A percentile compares a stretch with the other conserved stretches of the same genome.
These are phyloP conservation scores for Umbelopsis isabellina DNA, from an alignment of 192 early-diverging fungal species.

Conservation along the genomic window DNA sequence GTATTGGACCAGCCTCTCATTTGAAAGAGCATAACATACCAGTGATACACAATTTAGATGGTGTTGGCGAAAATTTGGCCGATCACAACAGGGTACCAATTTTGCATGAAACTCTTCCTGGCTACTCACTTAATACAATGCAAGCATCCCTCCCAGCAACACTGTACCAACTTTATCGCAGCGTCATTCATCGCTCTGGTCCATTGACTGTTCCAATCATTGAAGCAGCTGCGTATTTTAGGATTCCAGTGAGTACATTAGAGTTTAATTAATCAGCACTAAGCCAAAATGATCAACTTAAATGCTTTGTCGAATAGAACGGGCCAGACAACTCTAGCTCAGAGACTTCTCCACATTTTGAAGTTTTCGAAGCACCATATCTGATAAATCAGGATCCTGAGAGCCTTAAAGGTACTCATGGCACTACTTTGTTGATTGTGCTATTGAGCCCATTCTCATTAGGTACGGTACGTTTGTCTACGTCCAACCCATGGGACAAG, in stretches of 20 bases:
- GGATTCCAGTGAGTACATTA: background rate
- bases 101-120: background rate
- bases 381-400: conserved; percentile 8
- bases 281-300: too few species aligned
- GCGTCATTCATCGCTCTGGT: background rate
- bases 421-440: background rate
- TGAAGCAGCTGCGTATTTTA: background rate
- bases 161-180: background rate
- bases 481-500: background rate
- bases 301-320: background rate
- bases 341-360: background rate
- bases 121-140: background rate
- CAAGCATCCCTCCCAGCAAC: background rate
- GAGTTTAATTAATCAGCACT: too few species aligned
- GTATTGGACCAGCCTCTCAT: background rate
- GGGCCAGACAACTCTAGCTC: conserved; percentile 5
- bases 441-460: conserved; percentile 9
- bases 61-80: conserved; percentile 7
- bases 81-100: conserved; percentile 12
- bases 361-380: conserved; percentile 10
- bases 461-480: background rate
- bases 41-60: background rate
- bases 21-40: conserved; percentile 1
- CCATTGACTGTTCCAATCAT: conserved; percentile 6
- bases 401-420: background rate